Percentiles rank a stretch among this genome's conserved stretches.
Evolutionary conservation across 441 rosid species (phyloP).

Genomic region (Lepidium campestre): DNA sequence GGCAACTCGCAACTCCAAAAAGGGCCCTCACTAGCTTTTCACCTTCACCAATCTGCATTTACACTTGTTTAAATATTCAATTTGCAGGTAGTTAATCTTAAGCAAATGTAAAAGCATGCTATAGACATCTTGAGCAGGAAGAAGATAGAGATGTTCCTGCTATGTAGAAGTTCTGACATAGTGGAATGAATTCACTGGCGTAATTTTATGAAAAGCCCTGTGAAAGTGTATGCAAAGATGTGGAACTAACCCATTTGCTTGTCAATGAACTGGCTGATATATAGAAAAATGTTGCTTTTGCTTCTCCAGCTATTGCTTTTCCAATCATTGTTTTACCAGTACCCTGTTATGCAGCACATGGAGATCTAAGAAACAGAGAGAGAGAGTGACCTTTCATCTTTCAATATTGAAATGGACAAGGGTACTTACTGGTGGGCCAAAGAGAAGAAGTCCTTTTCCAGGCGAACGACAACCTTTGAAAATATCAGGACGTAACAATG

Average conservation of each 20-base stretch:
- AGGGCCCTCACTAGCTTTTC: conserved; percentile 98
- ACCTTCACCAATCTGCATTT: conserved; percentile 87
- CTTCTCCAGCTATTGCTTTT: conserved; percentile 98
- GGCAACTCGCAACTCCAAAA: conserved; percentile 95
- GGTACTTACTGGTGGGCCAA: conserved; percentile 87
- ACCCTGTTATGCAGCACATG: conserved; percentile 49
- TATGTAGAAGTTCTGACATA: neutral
- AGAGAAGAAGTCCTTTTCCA: conserved; percentile 96
- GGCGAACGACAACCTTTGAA: conserved; percentile 95
- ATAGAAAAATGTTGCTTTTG: conserved; percentile 94
- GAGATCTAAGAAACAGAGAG: neutral
- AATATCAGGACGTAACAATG: conserved; percentile 86
- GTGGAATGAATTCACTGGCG: neutral
- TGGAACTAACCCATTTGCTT: conserved; percentile 83
- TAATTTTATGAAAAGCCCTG: neutral
- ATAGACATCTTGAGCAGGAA: neutral
- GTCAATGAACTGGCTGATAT: conserved; percentile 97
- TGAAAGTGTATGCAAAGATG: neutral
- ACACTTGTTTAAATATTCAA: neutral
- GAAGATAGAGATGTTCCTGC: neutral
- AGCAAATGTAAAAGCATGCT: neutral
- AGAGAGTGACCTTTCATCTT: neutral
- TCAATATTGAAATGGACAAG: conserved; percentile 12
- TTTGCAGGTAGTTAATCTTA: neutral
- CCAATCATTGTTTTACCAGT: conserved; percentile 98